Conservation (phyloP, 192 early-diverging fungal genomes). For the Radiomyces spectabilis region DNA sequence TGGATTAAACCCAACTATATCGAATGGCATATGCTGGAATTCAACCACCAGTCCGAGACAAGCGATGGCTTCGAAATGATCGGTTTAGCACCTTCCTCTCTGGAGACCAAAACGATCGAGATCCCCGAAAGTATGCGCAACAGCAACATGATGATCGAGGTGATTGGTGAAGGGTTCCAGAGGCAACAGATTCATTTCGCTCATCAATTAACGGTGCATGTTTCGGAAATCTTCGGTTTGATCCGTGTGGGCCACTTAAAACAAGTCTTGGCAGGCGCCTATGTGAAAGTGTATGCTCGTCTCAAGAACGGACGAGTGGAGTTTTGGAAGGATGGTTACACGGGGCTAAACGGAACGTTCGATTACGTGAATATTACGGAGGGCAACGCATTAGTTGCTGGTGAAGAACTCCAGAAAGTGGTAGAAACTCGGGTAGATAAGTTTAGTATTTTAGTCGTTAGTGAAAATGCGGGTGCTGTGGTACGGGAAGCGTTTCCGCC, state of each 20-base stretch:
- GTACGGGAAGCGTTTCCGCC: constrained; percentile 22
- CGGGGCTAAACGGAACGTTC: constrained; percentile 40
- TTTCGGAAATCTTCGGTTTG: constrained; percentile 27
- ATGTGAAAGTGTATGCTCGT: constrained; percentile 43
- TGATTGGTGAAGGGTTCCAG: not conserved
- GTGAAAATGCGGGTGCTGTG: constrained; percentile 12
- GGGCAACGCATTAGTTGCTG: constrained; percentile 17
- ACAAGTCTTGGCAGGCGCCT: constrained; percentile 30
- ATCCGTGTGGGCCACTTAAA: constrained; percentile 24
- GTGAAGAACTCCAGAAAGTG: not conserved
- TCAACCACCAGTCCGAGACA: not conserved
- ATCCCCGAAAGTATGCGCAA: too few species aligned
- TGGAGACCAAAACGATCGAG: too few species aligned
- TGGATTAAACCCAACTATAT: constrained; percentile 35
- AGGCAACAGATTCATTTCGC: constrained; percentile 29
- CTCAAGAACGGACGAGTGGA: constrained; percentile 17
- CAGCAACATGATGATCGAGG: not conserved
- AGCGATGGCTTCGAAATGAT: not conserved
- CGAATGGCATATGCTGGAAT: constrained; percentile 5
- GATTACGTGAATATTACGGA: constrained; percentile 36
- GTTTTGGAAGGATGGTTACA: constrained; percentile 51
- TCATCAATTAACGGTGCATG: constrained; percentile 31
- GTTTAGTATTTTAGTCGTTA: constrained; percentile 13
- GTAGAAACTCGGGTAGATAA: constrained; percentile 5
- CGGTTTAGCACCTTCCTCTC: not conserved